phyloP scores from a whole-genome alignment of 2,329 filamentous ascomycete genomes.

The Alternaria solani region DNA sequence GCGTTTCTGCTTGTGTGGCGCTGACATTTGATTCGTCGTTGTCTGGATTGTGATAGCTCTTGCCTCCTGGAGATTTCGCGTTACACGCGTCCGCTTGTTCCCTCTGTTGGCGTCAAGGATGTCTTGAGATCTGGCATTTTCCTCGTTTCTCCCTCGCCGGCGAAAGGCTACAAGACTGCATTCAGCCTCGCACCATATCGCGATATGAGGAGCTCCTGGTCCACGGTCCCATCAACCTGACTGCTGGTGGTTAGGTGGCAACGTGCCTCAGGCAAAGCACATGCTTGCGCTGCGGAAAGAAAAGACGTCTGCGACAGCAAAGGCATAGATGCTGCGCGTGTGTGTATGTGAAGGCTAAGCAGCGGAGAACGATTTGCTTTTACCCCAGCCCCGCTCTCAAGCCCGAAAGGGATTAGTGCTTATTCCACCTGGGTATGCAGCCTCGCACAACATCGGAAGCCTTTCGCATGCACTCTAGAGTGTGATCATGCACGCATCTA shows the following conservation, averaged over 20 bases:
- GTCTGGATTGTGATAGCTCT: too few relatives aligned
- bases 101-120: too few relatives aligned
- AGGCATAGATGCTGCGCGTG: not conserved
- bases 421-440: not conserved
- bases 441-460: not conserved
- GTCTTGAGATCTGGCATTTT: too few relatives aligned
- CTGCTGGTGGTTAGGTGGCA: not conserved
- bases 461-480: not conserved
- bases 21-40: too few relatives aligned
- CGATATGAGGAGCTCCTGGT: too few relatives aligned
- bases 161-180: too few relatives aligned
- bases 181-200: too few relatives aligned
- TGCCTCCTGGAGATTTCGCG: too few relatives aligned
- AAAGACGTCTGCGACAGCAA: not conserved
- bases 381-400: not conserved
- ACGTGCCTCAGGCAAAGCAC: not conserved
- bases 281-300: not conserved
- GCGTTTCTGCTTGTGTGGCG: too few relatives aligned
- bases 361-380: not conserved
- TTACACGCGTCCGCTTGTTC: too few relatives aligned
- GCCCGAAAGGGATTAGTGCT: not conserved
- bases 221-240: too few relatives aligned
- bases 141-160: too few relatives aligned
- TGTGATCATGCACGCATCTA: not conserved
- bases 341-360: not conserved